phyloP scores from a whole-genome alignment of 768 basidiomycete genomes.

The Hypholoma fasciculare region DNA sequence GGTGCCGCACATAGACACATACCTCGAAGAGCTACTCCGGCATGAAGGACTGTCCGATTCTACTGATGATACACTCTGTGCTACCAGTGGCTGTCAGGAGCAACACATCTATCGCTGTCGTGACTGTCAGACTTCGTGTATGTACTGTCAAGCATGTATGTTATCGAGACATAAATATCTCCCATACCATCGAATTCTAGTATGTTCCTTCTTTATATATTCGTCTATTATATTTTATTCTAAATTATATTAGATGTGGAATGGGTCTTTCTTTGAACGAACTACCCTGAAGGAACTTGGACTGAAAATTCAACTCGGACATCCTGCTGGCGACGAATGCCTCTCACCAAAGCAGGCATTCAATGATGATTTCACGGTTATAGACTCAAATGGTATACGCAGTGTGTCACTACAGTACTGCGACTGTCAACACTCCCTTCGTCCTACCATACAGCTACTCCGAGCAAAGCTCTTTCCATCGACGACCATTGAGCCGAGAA shows the following conservation, averaged over 20 bases:
- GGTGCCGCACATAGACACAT: constrained; percentile 5
- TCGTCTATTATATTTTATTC: background rate
- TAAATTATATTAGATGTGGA: constrained; percentile 7
- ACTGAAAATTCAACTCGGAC: constrained; percentile 26
- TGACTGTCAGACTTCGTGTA: background rate
- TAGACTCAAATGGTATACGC: constrained; percentile 29
- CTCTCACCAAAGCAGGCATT: constrained; percentile 2
- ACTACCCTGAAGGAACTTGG: constrained; percentile 21
- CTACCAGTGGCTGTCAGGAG: background rate
- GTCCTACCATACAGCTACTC: constrained; percentile 20
- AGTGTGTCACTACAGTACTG: constrained; percentile 30
- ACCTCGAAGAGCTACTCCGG: constrained; percentile 4
- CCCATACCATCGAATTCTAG: background rate
- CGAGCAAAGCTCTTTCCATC: constrained; percentile 19
- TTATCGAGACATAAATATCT: background rate
- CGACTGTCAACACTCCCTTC: constrained; percentile 17
- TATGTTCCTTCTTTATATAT: background rate
- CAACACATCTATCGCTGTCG: background rate
- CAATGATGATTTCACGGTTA: constrained; percentile 27
- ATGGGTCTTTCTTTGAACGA: constrained; percentile 10
- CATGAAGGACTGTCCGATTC: constrained; percentile 1
- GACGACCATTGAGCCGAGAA: constrained; percentile 14
- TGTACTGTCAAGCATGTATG: background rate
- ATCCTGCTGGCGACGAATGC: constrained; percentile 14
- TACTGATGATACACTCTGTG: background rate